A percentile compares a stretch with the other conserved stretches of the same genome.
Conservation (phyloP, 805 yeast species). For the Yamadazyma olivae region DNA sequence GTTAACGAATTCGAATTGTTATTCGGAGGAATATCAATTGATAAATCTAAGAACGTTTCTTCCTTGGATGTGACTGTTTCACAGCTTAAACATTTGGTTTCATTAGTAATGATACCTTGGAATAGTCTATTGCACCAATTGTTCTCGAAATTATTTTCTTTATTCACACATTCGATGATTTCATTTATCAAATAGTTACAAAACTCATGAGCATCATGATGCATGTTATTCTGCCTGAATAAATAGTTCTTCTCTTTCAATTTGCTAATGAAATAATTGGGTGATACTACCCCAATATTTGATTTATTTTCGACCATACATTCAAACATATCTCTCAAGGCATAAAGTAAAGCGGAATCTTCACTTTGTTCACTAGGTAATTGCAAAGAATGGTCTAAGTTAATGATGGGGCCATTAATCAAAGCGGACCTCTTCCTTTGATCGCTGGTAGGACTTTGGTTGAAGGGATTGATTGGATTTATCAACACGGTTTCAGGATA, state of each 20-base stretch:
- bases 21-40: constrained; percentile 77
- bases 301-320: constrained; percentile 69
- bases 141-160: constrained; percentile 23
- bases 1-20: constrained; percentile 57
- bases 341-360: constrained; percentile 40
- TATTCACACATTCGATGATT: constrained; percentile 56
- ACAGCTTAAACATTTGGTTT: constrained; percentile 86
- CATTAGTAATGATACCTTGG: constrained; percentile 82
- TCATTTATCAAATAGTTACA: constrained; percentile 79
- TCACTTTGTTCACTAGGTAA: constrained; percentile 31
- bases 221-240: constrained; percentile 84
- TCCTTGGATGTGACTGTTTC: constrained; percentile 78
- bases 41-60: constrained; percentile 82
- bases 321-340: constrained; percentile 84
- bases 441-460: constrained; percentile 52
- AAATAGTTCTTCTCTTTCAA: constrained; percentile 79
- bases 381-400: constrained; percentile 67
- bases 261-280: constrained; percentile 67
- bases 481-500: constrained; percentile 33
- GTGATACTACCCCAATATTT: constrained; percentile 81
- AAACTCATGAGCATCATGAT: constrained; percentile 98
- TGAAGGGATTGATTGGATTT: constrained; percentile 37
- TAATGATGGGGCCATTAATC: constrained; percentile 76
- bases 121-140: constrained; percentile 69
- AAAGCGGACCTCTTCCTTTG: constrained; percentile 76